Base-by-base conservation (phyloP, 108 stramenopile species). In the Discostella pseudostelligera region DNA sequence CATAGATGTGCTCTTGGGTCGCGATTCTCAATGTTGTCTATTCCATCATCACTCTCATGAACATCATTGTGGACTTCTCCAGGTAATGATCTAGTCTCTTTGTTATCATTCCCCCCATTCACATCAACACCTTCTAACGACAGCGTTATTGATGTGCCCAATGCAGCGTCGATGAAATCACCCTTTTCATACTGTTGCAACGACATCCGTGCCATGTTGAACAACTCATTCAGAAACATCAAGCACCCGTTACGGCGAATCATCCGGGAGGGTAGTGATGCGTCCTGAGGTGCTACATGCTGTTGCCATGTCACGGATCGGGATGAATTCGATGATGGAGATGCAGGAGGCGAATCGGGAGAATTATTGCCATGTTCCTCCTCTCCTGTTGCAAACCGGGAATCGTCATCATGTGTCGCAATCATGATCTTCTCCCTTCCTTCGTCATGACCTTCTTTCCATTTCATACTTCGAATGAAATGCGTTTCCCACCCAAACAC, bases 131-230 rank as follows among this genome's bases (percentile, higher is more conserved):
- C 8, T 17, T 64, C 51, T 26, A 28, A n/a, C 24, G 9, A 51
- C 55, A 70, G 29, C 22, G 81, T 71, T 26, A 88, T 76, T 36
- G 84, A 70, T 72, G 86, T 72, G 2, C 75, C 69, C 14, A 85
- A 83, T 32, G 86, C 72, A 32, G 70, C 78, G 13, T 81, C 69
- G 74, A 86, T 85, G 64, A 94, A 94, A 43, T 91, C 88, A 59
- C 91, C 93, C 59, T 87, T 91, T 46, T 91, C 93, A 28, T 69
- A 80, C 59, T 89, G 93, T 46, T 94, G 86, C 42, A 94, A 69
- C 4, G 85, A 85, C 56, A 75, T 65, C 48, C 88, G 83, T 8
- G 88, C 90, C 93, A 91, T 89, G 70, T 85, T 85, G 72, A 94
- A 94, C 4, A 94, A 67, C 56, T 94, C 93, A 29, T 81, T 74